Evolutionary conservation across 768 basidiomycete species (phyloP).

Genomic region (Chlorophyllum brunneum): DNA sequence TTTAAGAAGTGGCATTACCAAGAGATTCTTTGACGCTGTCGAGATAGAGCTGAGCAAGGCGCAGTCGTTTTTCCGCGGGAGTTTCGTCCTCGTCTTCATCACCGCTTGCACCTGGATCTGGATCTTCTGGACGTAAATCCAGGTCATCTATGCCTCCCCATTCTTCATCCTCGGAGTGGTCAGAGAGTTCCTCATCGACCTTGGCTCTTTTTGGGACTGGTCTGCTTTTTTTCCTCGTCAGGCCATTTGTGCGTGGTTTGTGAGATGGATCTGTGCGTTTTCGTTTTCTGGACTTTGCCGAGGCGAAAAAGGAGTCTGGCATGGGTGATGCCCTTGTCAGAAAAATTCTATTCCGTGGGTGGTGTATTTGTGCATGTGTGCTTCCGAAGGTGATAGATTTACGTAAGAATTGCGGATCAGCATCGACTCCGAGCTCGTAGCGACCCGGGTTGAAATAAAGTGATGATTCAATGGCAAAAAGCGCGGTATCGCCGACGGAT

Average conservation of each 20-base stretch:
- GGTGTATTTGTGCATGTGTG: slow-evolving; percentile 11
- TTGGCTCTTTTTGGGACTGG: slow-evolving; percentile 24
- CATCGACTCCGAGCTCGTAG: too few relatives aligned
- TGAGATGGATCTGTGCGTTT: slow-evolving; percentile 37
- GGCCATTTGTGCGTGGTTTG: slow-evolving; percentile 20
- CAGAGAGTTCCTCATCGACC: slow-evolving; percentile 68
- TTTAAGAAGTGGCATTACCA: slow-evolving; percentile 28
- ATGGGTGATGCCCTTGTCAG: slow-evolving; percentile 30
- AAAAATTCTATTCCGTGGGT: background rate
- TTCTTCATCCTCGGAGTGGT: slow-evolving; percentile 51
- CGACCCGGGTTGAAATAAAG: background rate
- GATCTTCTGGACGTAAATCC: slow-evolving; percentile 56
- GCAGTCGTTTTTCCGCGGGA: slow-evolving; percentile 86
- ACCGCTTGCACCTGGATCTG: slow-evolving; percentile 56
- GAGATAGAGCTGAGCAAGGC: slow-evolving; percentile 88
- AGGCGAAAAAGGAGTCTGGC: slow-evolving; percentile 83
- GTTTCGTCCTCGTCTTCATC: slow-evolving; percentile 90
- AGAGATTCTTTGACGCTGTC: slow-evolving; percentile 77
- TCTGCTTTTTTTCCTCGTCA: slow-evolving; percentile 11
- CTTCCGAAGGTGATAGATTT: background rate
- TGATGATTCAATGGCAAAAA: background rate
- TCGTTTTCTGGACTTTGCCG: slow-evolving; percentile 56
- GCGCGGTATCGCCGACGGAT: background rate
- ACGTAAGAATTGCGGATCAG: background rate
- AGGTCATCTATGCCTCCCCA: slow-evolving; percentile 60